Evolutionary conservation across 176 grass and related monocot species (phyloP), one percentile per base, ranked within the genome.

Genomic region (Poa annua): DNA sequence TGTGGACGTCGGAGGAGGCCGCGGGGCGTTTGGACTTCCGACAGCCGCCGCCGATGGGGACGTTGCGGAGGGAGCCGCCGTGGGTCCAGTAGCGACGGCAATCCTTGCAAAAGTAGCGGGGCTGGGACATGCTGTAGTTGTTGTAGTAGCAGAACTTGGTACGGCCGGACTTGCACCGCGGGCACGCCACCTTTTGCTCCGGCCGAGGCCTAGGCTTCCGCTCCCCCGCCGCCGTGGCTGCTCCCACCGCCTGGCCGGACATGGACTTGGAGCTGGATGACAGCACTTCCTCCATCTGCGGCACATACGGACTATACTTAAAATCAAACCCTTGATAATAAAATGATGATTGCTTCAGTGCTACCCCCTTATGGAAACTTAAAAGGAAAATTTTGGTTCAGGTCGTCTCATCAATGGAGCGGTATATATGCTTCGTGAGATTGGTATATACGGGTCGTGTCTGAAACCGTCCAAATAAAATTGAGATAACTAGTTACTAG

Each of bases 71-170:
- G 50, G 79, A 63, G 29, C 86, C 79, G 12, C 89, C 86, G 6
- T 81, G 63, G 32, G 85, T 91, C 85, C 81, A 91, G 77, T 87
- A 81, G 53, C 89, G 81, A n/a, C 89, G 77, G 77, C 89, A 91
- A 0, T 26, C 54, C 75, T 80, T 84, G 81, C 86, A 92, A 51
- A 88, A 83, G 82, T 94, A 94, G 81, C 87, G 83, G 3, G 88
- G 88, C 39, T 96, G 93, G 2, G 84, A 72, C n/a, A 87, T 34
- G 53, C 77, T 92, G 62, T 94, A 86, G 75, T 95, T 92, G 85
- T 95, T 92, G 72, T 87, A 87, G 85, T 92, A 94, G 85, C 92
- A 94, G 72, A 94, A 94, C 89, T 94, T 94, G 50, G 92, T 92
- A 59, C 92, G 78, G 11, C 68, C 83, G 3, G 92, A 92, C 8